Evolutionary conservation across 768 basidiomycete species (phyloP).

Genomic region (Kwoniella dejecticola): DNA sequence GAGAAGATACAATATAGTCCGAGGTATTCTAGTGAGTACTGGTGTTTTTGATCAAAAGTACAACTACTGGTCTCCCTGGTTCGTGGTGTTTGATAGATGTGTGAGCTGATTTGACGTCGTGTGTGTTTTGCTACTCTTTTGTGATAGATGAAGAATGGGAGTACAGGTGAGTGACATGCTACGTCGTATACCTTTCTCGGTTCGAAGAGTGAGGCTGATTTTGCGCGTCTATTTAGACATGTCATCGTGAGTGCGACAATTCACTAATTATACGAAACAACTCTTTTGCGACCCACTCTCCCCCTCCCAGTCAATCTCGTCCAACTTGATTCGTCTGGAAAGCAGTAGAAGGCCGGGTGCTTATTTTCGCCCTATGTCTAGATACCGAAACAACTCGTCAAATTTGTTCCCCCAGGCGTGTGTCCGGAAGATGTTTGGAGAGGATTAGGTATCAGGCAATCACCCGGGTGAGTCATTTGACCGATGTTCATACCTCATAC

Average conservation of each 20-base stretch:
- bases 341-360: too few species aligned
- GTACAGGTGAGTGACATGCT: constrained; percentile 44
- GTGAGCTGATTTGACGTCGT: too few species aligned
- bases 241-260: constrained; percentile 42
- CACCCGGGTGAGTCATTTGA: constrained; percentile 48
- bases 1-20: constrained; percentile 49
- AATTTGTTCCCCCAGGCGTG: constrained; percentile 43
- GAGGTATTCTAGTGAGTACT: constrained; percentile 47
- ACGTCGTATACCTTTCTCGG: background rate
- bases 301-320: background rate
- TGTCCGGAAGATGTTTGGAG: constrained; percentile 46
- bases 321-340: too few species aligned
- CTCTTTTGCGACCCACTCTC: too few species aligned
- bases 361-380: constrained; percentile 2
- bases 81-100: too few species aligned
- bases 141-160: constrained; percentile 46
- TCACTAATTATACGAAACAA: too few species aligned
- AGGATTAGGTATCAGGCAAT: constrained; percentile 47
- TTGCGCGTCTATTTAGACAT: constrained; percentile 26
- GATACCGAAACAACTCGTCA: constrained; percentile 42
- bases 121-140: background rate
- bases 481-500: background rate
- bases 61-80: too few species aligned
- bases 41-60: too few species aligned
- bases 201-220: background rate